These are phyloP conservation scores for Thoreauomyces humboldtii DNA, from an alignment of 192 early-diverging fungal genomes.

Conservation along the genomic window DNA sequence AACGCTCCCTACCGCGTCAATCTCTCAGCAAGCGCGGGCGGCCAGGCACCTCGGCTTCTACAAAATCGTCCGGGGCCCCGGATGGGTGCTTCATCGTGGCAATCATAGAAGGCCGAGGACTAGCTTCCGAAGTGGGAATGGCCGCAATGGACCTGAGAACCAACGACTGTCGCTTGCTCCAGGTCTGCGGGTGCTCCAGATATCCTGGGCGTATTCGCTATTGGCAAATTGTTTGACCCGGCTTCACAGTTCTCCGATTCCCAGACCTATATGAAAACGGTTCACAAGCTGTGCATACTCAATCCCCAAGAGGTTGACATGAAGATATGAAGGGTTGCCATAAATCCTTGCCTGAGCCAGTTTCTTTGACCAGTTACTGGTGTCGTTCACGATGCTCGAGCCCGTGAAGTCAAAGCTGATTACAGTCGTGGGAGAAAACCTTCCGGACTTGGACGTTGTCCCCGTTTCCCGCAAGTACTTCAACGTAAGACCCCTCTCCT, in stretches of 20 bases:
- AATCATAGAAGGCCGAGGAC: conserved; percentile 28
- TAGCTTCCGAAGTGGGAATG: conserved; percentile 55
- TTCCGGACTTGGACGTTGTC: conserved; percentile 43
- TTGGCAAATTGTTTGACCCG: too few species aligned
- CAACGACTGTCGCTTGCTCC: conserved; percentile 57
- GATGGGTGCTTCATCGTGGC: conserved; percentile 24
- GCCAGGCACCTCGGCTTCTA: conserved; percentile 2
- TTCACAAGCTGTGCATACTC: conserved; percentile 59
- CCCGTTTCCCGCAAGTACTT: conserved; percentile 58
- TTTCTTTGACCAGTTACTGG: conserved; percentile 40
- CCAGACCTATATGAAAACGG: conserved; percentile 56
- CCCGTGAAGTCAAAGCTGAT: conserved; percentile 53
- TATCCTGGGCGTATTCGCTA: too few species aligned
- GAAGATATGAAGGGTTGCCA: neutral
- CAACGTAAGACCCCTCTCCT: conserved; percentile 45
- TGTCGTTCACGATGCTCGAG: conserved; percentile 50
- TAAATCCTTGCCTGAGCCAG: neutral
- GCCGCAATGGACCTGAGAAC: conserved; percentile 58
- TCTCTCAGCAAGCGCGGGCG: too few species aligned
- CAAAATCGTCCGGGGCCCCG: neutral
- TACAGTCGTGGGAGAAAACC: conserved; percentile 42
- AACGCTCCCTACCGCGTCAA: too few species aligned
- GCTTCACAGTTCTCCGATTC: conserved; percentile 59
- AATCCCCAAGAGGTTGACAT: conserved; percentile 53
- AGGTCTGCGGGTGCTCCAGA: too few species aligned